Evolutionary conservation across 2,329 filamentous ascomycete species (phyloP), one percentile per base, ranked within the genome.

Genomic region (Epichloe amarillans): DNA sequence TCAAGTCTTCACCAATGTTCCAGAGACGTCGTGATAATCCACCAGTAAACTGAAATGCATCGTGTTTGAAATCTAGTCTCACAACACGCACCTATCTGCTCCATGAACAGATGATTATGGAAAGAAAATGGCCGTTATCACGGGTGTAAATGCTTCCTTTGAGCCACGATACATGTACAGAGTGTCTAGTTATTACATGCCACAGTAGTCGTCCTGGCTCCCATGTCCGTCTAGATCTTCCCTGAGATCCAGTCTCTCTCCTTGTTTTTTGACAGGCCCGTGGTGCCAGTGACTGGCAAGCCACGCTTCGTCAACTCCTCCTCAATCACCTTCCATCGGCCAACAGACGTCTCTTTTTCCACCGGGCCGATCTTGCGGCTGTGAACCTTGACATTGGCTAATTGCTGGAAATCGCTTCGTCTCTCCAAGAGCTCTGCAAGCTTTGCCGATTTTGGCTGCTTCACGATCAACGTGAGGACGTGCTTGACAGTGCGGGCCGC

Each of bases 261-360:
- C 60, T 62, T 70, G 55, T 68, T 69, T 61, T 66, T 69, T 14
- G 62, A 56, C 46, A 66, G 56, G 7, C 64, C 63, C 8, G 63
- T 65, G 46, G 69, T 68, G 3, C 78, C 79, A 3, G 69, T 71
- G 15, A 80, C 68, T 7, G 83, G 79, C 57, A 90, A 64, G 15
- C 75, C 76, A 51, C 82, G 72, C 62, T 77, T 74, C 60, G 68
- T 68, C 55, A 91, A 71, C 66, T 88, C 84, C 60, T 82, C 71
- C 64, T 86, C 77, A 60, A 91, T 87, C 47, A 89, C 66, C 78
- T 93, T 93, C 79, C 84, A 86, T 60, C 86, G 74, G 30, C 88
- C 88, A 41, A 86, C 64, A 46, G 78, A 74, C 58, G 77, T 80
- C 67, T 91, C 86, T 64, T 80, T 81, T 64, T 91, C 79, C 36